These are phyloP conservation scores for Raffaelea arxii DNA, from an alignment of 2,329 filamentous ascomycete species.

Conservation along the genomic window DNA sequence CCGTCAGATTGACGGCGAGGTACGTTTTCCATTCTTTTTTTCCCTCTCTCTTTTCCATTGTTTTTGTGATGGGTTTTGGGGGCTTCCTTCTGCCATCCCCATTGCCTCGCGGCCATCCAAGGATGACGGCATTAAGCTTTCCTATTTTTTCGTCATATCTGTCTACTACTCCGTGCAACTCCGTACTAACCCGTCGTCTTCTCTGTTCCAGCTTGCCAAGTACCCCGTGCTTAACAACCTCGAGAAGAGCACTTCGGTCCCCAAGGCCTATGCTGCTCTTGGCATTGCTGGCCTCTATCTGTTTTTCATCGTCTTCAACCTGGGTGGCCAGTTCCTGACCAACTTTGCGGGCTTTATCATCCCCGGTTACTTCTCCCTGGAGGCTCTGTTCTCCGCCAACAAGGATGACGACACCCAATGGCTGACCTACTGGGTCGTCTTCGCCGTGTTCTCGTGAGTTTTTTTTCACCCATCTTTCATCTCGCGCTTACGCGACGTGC, in stretches of 20 bases:
- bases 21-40: conserved; percentile 30
- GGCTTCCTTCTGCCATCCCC: conserved; percentile 2
- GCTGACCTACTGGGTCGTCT: conserved; percentile 81
- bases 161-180: no score
- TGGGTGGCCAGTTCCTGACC: conserved; percentile 77
- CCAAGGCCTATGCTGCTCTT: conserved; percentile 77
- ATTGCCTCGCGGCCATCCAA: no score
- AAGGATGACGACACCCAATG: conserved; percentile 77
- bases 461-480: neutral
- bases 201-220: conserved; percentile 61
- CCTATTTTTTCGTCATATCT: no score
- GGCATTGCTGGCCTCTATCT: conserved; percentile 73
- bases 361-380: conserved; percentile 75
- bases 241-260: conserved; percentile 72
- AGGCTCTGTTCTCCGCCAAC: conserved; percentile 61
- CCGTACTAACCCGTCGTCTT: no score
- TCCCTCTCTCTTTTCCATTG: neutral
- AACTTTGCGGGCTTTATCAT: conserved; percentile 78
- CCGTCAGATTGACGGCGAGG: conserved; percentile 74
- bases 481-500: no score
- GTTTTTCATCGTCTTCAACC: conserved; percentile 88
- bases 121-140: no score
- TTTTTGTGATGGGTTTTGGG: neutral
- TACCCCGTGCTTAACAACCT: conserved; percentile 77
- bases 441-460: conserved; percentile 63